phyloP scores from a whole-genome alignment of 108 stramenopile species.

The Cylindrotheca closterium region DNA sequence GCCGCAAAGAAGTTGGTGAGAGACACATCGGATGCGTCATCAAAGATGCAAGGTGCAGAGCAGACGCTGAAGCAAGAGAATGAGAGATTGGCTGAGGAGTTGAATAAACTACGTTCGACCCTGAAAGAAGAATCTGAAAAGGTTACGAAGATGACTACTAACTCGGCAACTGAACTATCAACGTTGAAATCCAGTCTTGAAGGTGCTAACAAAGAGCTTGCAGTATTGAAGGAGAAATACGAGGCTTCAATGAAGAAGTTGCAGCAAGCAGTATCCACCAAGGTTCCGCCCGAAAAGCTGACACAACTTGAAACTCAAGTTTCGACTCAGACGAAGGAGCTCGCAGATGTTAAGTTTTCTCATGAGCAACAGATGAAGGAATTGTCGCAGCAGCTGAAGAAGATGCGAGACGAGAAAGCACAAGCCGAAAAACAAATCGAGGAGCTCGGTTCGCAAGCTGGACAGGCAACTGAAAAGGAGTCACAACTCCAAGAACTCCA shows the following conservation, averaged over 20 bases:
- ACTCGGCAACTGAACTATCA: neutral
- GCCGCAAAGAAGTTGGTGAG: conserved; percentile 4
- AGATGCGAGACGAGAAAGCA: conserved; percentile 7
- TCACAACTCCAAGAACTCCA: neutral
- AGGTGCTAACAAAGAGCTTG: conserved; percentile 9
- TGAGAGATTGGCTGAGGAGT: neutral
- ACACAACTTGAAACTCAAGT: conserved; percentile 10
- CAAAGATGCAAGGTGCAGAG: conserved; percentile 8
- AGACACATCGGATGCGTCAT: conserved; percentile 9
- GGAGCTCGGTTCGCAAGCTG: conserved; percentile 4
- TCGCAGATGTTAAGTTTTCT: too few species aligned
- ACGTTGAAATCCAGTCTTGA: conserved; percentile 2
- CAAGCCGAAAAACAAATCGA: conserved; percentile 10
- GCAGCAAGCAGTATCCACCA: conserved; percentile 2
- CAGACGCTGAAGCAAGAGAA: conserved; percentile 2
- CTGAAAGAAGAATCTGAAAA: conserved; percentile 9
- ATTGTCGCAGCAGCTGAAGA: conserved; percentile 5
- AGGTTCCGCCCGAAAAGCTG: neutral
- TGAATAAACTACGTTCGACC: neutral
- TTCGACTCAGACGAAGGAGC: conserved; percentile 6
- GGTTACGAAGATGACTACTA: neutral
- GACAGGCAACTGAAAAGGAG: conserved; percentile 18
- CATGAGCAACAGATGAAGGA: neutral
- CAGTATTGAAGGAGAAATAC: conserved; percentile 15
- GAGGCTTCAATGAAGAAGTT: conserved; percentile 6